Conservation (phyloP, 306 rosid species). For the Coriaria nepalensis region DNA sequence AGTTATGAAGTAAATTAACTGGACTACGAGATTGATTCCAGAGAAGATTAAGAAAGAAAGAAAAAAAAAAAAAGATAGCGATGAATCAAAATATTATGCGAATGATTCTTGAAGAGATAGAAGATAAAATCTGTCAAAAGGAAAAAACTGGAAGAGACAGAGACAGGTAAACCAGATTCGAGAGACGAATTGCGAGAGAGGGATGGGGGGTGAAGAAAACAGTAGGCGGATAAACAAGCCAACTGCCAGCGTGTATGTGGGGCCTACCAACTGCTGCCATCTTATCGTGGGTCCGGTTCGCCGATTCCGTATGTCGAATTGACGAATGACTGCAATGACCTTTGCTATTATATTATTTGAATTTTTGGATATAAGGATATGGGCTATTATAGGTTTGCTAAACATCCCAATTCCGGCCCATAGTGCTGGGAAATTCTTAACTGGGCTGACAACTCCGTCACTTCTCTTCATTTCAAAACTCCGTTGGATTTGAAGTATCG, state of each 20-base stretch:
- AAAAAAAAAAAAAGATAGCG: not conserved
- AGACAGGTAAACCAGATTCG: conserved; percentile 14
- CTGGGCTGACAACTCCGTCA: too few species aligned
- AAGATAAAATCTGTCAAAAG: not conserved
- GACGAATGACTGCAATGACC: too few species aligned
- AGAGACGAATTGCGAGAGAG: conserved; percentile 1
- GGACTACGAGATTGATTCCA: not conserved
- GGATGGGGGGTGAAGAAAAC: conserved; percentile 7
- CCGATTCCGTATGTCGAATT: not conserved
- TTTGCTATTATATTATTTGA: too few species aligned
- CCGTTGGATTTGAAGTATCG: too few species aligned
- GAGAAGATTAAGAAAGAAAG: not conserved
- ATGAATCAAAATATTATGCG: too few species aligned
- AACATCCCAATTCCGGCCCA: too few species aligned
- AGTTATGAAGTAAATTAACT: not conserved
- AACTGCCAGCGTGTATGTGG: conserved; percentile 16
- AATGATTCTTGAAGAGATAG: not conserved
- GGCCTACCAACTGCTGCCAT: conserved; percentile 2
- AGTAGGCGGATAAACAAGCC: conserved; percentile 11
- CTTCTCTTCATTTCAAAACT: too few species aligned
- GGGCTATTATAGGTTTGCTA: too few species aligned
- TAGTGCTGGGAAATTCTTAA: too few species aligned
- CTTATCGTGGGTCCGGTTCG: not conserved
- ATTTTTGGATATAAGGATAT: too few species aligned
- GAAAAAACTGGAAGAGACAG: not conserved